Evolutionary conservation across 2,329 filamentous ascomycete genomes (phyloP).

Genomic region (Ophiostoma pallidulum): DNA sequence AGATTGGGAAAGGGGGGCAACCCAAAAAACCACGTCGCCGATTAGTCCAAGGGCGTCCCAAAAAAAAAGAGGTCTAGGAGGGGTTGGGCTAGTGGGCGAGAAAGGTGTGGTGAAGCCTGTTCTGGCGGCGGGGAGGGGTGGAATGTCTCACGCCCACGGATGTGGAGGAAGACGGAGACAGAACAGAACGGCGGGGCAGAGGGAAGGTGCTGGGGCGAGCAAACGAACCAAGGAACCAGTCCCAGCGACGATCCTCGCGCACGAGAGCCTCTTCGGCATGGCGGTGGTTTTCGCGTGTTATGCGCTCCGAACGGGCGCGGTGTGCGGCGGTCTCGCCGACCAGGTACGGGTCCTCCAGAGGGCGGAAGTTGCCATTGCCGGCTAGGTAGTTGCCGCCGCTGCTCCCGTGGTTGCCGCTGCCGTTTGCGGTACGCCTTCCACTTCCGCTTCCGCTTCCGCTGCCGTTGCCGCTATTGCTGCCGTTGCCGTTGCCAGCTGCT

Average conservation of each 20-base stretch:
- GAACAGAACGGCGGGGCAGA: slow-evolving; percentile 1
- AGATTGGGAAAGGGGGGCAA: too few relatives aligned
- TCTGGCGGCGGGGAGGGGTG: background rate
- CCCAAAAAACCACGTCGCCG: too few relatives aligned
- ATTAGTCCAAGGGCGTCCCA: too few relatives aligned
- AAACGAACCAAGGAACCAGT: slow-evolving; percentile 48
- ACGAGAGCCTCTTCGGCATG: slow-evolving; percentile 42
- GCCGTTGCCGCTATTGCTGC: background rate
- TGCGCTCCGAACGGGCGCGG: slow-evolving; percentile 45
- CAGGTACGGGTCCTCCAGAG: slow-evolving; percentile 57
- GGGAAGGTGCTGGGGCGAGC: slow-evolving; percentile 27
- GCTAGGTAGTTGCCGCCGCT: slow-evolving; percentile 19
- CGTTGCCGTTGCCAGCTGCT: slow-evolving; percentile 14
- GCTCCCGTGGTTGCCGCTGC: slow-evolving; percentile 11
- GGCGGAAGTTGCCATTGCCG: slow-evolving; percentile 27
- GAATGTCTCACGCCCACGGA: background rate
- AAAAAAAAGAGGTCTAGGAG: too few relatives aligned
- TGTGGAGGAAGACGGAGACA: background rate
- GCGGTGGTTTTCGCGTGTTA: slow-evolving; percentile 39
- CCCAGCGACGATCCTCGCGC: slow-evolving; percentile 50
- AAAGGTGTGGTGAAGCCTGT: slow-evolving; percentile 2
- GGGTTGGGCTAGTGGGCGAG: slow-evolving; percentile 1
- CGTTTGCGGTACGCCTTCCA: slow-evolving; percentile 17
- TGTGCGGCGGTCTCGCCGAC: slow-evolving; percentile 57
- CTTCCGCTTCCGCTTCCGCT: background rate